Base-by-base conservation (phyloP, 345 rosid species). In the Corchorus capsularis region DNA sequence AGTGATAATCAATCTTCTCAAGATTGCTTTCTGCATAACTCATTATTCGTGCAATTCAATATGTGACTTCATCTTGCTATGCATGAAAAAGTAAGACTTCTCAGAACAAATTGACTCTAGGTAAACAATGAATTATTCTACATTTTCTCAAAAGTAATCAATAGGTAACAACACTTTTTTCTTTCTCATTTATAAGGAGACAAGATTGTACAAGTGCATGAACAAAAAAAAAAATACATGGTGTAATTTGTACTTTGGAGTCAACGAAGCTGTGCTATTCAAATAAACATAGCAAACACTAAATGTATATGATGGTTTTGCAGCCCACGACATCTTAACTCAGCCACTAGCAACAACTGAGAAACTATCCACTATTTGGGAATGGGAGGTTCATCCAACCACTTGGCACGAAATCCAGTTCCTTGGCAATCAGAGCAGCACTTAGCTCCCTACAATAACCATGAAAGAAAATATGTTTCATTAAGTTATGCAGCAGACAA, bases 371-470 rank as follows among this genome's bases (percentile, higher is more conserved):
- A 5, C 88, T 90, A 83, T 75, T 83, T 85, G 15, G 86, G 71
- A 60, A 83, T 75, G 2, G 92, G 87, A 81, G 94, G 94, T 79
- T 88, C 77, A 73, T 86, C 93, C 89, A 95, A 85, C 98, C 99
- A 95, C 83, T 88, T 89, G 69, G 99, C 99, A n/a, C 97, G 97
- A 81, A 90, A 95, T 2, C 99, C 94, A 2, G 99, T 95, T 83
- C 97, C 99, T 81, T 95, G 86, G 75, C 99, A 93, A 81, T 90
- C 90, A 1, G 81, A 73, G 81, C 97, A 92, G 84, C 87, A 73
- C 45, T 72, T 83, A 6, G 89, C 88, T 14, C 98, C 99, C 97
- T 94, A 83, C n/a, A 70, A 49, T 50, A 77, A 80, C 32, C 27
- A 74, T 60, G 37, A 77, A 61, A 39, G 20, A 0, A 63, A 43